Conservation (phyloP, 129 eudicot species). For the Tagetes erecta region DNA sequence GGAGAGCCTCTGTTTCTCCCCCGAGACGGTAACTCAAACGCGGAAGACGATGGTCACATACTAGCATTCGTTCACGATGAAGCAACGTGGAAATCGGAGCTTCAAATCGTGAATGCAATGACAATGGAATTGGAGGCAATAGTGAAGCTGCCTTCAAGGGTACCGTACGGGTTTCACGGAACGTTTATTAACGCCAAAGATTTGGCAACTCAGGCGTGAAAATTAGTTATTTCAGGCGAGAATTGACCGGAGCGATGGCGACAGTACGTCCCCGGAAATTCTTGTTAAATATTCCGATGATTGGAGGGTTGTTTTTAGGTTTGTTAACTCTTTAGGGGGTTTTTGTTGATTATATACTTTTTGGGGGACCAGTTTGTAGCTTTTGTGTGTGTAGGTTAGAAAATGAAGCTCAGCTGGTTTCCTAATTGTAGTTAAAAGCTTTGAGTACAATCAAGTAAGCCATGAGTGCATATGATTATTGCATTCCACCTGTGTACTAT, state of each 20-base stretch:
- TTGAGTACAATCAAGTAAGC: constrained; percentile 20
- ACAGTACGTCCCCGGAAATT: constrained; percentile 54
- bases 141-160: constrained; percentile 50
- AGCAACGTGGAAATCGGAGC: constrained; percentile 49
- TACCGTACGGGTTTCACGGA: constrained; percentile 61
- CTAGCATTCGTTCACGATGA: constrained; percentile 58
- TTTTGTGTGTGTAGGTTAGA: constrained; percentile 41
- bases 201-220: constrained; percentile 43
- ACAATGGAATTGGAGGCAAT: constrained; percentile 48
- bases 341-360: constrained; percentile 23
- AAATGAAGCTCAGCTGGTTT: constrained; percentile 56
- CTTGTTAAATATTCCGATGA: constrained; percentile 28
- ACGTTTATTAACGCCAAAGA: constrained; percentile 46
- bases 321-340: constrained; percentile 20
- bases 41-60: constrained; percentile 54
- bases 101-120: constrained; percentile 51
- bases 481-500: constrained; percentile 20
- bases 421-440: constrained; percentile 22
- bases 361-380: constrained; percentile 55
- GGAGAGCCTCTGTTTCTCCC: constrained; percentile 61
- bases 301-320: constrained; percentile 18
- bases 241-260: constrained; percentile 50
- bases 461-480: constrained; percentile 31
- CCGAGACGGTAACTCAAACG: constrained; percentile 16
- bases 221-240: constrained; percentile 18